Percentiles rank a stretch among this genome's conserved stretches.
Conservation (phyloP, 179 eudicot species). For the Silene vulgaris region DNA sequence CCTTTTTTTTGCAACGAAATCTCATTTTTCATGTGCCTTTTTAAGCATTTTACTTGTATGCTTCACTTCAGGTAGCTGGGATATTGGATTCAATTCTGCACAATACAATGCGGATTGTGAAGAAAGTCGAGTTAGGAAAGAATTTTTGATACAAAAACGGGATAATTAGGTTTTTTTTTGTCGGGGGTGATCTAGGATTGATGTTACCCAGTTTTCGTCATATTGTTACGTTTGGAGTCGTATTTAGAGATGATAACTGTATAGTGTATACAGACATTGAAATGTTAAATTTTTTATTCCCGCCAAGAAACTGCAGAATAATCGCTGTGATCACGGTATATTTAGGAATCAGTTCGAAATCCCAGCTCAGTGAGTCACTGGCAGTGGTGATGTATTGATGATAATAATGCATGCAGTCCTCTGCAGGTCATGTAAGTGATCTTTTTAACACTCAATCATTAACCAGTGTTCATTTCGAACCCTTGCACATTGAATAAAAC, state of each 20-base stretch:
- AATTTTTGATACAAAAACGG: slow-evolving; percentile 39
- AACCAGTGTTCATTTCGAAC: background rate
- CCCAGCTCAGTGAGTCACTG: background rate
- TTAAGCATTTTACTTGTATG: slow-evolving; percentile 6
- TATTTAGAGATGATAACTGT: slow-evolving; percentile 16
- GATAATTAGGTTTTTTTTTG: background rate
- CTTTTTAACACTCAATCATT: background rate
- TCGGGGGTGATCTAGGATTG: slow-evolving; percentile 17
- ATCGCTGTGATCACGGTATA: background rate
- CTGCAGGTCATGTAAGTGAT: background rate
- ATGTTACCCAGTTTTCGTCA: slow-evolving; percentile 17
- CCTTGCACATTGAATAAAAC: background rate
- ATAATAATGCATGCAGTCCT: background rate
- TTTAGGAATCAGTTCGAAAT: background rate
- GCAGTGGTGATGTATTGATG: background rate
- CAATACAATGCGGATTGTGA: slow-evolving; percentile 68
- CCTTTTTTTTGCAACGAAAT: too few species aligned
- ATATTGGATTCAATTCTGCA: slow-evolving; percentile 82
- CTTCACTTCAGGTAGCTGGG: slow-evolving; percentile 78
- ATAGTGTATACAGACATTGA: background rate
- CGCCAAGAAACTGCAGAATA: background rate
- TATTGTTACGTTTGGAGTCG: slow-evolving; percentile 2
- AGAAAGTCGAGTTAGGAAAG: slow-evolving; percentile 87
- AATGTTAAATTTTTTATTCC: background rate
- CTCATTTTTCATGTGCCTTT: background rate